Percentiles rank a stretch among this genome's conserved stretches.
Conservation (phyloP, 441 rosid species). For the Pelargonium exstipulatum region DNA sequence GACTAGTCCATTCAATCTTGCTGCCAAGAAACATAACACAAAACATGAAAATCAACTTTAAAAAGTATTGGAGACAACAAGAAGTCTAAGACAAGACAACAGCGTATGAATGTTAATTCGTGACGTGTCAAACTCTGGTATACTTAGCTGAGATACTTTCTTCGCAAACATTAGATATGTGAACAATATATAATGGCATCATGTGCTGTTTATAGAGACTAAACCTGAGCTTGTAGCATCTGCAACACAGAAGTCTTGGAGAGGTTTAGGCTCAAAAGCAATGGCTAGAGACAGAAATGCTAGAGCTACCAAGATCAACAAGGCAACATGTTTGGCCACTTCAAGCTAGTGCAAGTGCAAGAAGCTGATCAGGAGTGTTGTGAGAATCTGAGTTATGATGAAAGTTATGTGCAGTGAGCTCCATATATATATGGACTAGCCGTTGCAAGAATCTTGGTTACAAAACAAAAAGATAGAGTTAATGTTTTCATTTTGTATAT, state of each 20-base stretch:
- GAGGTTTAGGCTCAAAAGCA: conserved; percentile 11
- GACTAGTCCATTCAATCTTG: conserved; percentile 11
- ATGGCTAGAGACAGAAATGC: conserved; percentile 1
- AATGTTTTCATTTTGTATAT: background rate
- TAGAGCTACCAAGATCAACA: background rate
- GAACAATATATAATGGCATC: too few relatives aligned
- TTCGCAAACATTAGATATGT: too few relatives aligned
- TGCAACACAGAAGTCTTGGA: conserved; percentile 15
- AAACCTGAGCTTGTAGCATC: background rate
- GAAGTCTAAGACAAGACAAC: background rate
- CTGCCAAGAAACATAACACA: background rate
- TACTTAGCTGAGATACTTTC: too few relatives aligned
- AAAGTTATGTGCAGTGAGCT: background rate
- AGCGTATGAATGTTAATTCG: background rate
- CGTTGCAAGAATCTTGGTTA: background rate
- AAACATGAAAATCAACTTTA: background rate
- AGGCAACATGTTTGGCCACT: background rate
- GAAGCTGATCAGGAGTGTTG: background rate
- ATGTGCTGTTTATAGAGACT: too few relatives aligned
- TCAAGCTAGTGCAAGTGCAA: background rate
- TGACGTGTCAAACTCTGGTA: too few relatives aligned
- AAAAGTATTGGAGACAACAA: background rate
- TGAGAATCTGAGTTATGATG: background rate
- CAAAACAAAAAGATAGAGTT: background rate
- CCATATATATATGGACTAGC: background rate